Conservation (phyloP, 2,329 filamentous ascomycete species). For the Fusarium dimerum region DNA sequence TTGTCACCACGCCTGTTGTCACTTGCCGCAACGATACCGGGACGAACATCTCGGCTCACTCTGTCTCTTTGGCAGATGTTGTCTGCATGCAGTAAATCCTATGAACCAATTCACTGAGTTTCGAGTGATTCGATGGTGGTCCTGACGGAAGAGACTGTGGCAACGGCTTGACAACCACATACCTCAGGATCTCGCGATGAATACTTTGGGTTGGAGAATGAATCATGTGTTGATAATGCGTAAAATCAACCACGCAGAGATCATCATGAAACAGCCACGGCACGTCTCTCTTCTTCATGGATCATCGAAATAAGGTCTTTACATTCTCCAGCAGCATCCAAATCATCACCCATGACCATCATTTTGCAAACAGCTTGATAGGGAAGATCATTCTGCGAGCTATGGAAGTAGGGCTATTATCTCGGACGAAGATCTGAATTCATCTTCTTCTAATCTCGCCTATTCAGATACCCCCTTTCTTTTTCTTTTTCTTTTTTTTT, state of each 20-base stretch:
- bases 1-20: slow-evolving; percentile 56
- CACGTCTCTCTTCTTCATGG: neutral
- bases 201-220: no score
- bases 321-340: no score
- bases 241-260: neutral
- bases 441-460: neutral
- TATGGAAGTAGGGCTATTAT: neutral
- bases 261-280: neutral
- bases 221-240: no score
- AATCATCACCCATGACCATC: no score
- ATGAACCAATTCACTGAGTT: neutral
- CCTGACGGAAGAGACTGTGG: no score
- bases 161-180: no score
- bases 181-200: no score
- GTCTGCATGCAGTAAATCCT: slow-evolving; percentile 46
- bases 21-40: slow-evolving; percentile 55
- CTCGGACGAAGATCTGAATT: neutral
- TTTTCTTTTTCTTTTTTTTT: slow-evolving; percentile 1
- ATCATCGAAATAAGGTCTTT: no score
- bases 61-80: slow-evolving; percentile 48
- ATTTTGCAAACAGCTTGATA: no score
- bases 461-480: neutral
- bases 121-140: no score
- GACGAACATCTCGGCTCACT: slow-evolving; percentile 44
- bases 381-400: neutral